Percentiles rank a stretch among this genome's conserved stretches.
Conservation (phyloP, 306 rosid species). For the Gastrolobium villosum region DNA sequence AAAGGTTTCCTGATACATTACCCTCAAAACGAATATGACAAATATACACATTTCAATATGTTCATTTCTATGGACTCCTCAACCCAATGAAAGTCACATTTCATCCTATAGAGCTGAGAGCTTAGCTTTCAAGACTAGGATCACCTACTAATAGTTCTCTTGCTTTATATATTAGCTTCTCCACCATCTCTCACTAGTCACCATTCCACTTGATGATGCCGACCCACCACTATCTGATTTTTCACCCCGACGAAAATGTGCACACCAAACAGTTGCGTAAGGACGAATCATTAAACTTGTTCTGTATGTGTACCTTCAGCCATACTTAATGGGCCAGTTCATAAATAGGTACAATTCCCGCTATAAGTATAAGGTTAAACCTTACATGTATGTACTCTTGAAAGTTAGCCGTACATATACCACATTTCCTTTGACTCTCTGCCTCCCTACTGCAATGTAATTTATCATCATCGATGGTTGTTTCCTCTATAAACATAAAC, state of each 20-base stretch:
- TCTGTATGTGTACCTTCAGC: not conserved
- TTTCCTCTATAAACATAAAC: too few relatives aligned
- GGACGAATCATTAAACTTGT: not conserved
- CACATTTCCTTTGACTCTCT: too few relatives aligned
- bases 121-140: slow-evolving; percentile 65
- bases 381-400: too few relatives aligned
- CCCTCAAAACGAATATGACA: slow-evolving; percentile 11
- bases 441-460: too few relatives aligned
- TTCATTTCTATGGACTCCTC: slow-evolving; percentile 3
- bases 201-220: slow-evolving; percentile 18
- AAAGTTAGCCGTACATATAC: too few relatives aligned
- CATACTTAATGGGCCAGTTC: too few relatives aligned
- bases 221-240: slow-evolving; percentile 53
- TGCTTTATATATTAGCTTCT: slow-evolving; percentile 7
- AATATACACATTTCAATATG: not conserved
- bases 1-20: not conserved
- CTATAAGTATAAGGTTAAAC: too few relatives aligned
- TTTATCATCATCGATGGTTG: too few relatives aligned
- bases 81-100: slow-evolving; percentile 59
- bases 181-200: slow-evolving; percentile 25
- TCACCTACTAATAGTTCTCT: slow-evolving; percentile 40
- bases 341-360: too few relatives aligned
- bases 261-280: not conserved
- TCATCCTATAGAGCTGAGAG: slow-evolving; percentile 47
- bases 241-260: slow-evolving; percentile 14